phyloP scores from a whole-genome alignment of 2,329 filamentous ascomycete genomes.

The Paecilomyces sp. region DNA sequence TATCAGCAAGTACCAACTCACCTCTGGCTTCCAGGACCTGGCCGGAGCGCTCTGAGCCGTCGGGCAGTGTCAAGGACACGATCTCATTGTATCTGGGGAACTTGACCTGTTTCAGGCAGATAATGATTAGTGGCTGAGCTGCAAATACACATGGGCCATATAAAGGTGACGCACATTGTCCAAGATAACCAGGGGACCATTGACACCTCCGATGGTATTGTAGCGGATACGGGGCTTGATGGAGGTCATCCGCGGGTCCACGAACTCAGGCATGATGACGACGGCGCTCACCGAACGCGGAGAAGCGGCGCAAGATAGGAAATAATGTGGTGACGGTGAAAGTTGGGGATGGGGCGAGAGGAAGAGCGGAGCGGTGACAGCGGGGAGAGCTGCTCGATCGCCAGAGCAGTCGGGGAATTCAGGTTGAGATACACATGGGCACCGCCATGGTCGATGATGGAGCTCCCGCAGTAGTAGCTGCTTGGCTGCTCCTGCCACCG shows the following conservation, averaged over 20 bases:
- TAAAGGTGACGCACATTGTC: slow-evolving; percentile 66
- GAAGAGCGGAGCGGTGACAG: slow-evolving; percentile 3
- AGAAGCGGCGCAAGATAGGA: slow-evolving; percentile 4
- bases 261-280: slow-evolving; percentile 32
- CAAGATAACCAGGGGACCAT: slow-evolving; percentile 93
- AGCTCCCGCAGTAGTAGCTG: background rate
- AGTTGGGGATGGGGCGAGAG: slow-evolving; percentile 5
- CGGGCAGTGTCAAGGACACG: slow-evolving; percentile 87
- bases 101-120: slow-evolving; percentile 64
- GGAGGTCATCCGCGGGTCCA: slow-evolving; percentile 41
- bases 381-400: slow-evolving; percentile 1
- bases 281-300: slow-evolving; percentile 8
- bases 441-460: background rate
- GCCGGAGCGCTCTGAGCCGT: slow-evolving; percentile 88
- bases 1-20: slow-evolving; percentile 36
- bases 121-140: slow-evolving; percentile 11
- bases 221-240: slow-evolving; percentile 74
- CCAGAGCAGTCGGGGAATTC: background rate
- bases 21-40: slow-evolving; percentile 97
- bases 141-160: background rate
- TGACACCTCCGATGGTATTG: slow-evolving; percentile 97
- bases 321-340: slow-evolving; percentile 8
- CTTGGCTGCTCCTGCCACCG: background rate
- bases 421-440: background rate
- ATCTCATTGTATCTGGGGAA: slow-evolving; percentile 97